Percentiles rank a stretch among this genome's conserved stretches.
phyloP scores from a whole-genome alignment of 1,284 basidiomycete genomes.

The Boletus hoseneyae region DNA sequence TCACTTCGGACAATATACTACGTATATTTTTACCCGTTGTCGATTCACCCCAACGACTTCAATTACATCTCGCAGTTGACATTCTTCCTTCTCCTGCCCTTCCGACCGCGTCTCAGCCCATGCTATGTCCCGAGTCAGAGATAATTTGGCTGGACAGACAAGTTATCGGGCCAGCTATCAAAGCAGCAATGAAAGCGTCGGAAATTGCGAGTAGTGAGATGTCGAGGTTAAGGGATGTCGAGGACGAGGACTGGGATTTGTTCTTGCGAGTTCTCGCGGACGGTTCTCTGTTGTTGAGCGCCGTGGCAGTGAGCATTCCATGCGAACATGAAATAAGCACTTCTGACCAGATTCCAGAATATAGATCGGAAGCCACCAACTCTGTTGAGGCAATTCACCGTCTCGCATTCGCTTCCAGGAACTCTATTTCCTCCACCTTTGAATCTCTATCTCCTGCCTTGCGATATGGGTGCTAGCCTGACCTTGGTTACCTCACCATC shows the following conservation, averaged over 20 bases:
- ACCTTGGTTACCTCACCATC: slow-evolving; percentile 61
- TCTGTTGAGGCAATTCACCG: slow-evolving; percentile 70
- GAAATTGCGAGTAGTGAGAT: slow-evolving; percentile 38
- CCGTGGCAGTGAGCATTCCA: slow-evolving; percentile 59
- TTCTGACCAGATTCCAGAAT: slow-evolving; percentile 50
- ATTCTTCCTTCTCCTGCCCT: slow-evolving; percentile 53
- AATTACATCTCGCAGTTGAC: slow-evolving; percentile 77
- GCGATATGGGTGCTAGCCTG: slow-evolving; percentile 41
- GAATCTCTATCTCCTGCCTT: slow-evolving; percentile 55
- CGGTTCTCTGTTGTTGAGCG: slow-evolving; percentile 68
- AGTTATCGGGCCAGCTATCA: slow-evolving; percentile 49
- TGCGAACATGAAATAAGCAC: background rate
- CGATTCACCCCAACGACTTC: slow-evolving; percentile 81
- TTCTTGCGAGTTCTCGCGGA: slow-evolving; percentile 71
- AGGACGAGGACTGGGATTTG: slow-evolving; percentile 73
- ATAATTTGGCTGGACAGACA: slow-evolving; percentile 65
- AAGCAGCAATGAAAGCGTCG: slow-evolving; percentile 33
- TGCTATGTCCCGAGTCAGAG: slow-evolving; percentile 40
- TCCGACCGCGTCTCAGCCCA: slow-evolving; percentile 9
- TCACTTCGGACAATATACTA: slow-evolving; percentile 70
- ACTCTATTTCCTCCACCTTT: slow-evolving; percentile 44
- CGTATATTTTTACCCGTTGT: slow-evolving; percentile 86
- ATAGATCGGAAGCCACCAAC: slow-evolving; percentile 89
- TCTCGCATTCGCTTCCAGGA: slow-evolving; percentile 58
- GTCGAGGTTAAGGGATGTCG: slow-evolving; percentile 54